A percentile compares a stretch with the other conserved stretches of the same genome.
Evolutionary conservation across 352 stramenopile genomes (phyloP).

Genomic region (Bremia lactucae): DNA sequence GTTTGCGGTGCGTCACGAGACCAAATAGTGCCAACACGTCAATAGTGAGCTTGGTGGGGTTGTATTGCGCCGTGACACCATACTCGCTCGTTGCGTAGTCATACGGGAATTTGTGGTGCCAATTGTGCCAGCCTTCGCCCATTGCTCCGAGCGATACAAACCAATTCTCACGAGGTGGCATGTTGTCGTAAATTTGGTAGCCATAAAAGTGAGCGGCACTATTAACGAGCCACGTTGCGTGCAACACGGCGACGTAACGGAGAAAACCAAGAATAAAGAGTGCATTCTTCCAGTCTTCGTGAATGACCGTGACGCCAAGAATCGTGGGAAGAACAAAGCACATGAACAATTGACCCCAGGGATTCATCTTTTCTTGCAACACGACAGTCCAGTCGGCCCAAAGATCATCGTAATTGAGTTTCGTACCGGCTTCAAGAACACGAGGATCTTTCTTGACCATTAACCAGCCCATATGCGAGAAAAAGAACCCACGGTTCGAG

Average conservation of each 20-base stretch:
- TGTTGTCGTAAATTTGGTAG: conserved; percentile 95
- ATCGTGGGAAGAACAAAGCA: conserved; percentile 94
- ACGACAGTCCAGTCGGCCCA: conserved; percentile 91
- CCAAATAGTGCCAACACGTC: conserved; percentile 87
- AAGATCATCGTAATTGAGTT: conserved; percentile 97
- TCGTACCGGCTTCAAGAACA: conserved; percentile 82
- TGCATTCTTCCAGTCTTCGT: conserved; percentile 91
- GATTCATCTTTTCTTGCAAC: conserved; percentile 95
- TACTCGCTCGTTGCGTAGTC: conserved; percentile 98
- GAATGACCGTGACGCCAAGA: conserved; percentile 74
- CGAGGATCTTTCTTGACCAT: conserved; percentile 95
- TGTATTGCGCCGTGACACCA: conserved; percentile 92
- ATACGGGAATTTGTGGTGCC: conserved; percentile 99
- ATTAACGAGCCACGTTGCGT: conserved; percentile 98
- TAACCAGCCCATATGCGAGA: conserved; percentile 98
- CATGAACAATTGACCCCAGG: conserved; percentile 96
- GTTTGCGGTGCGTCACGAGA: conserved; percentile 91
- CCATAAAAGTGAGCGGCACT: conserved; percentile 96
- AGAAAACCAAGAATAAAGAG: conserved; percentile 94
- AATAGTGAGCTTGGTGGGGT: conserved; percentile 97
- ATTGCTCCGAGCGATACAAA: conserved; percentile 92
- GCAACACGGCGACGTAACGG: conserved; percentile 90
- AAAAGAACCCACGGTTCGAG: conserved; percentile 97
- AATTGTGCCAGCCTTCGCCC: conserved; percentile 98
- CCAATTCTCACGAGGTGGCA: conserved; percentile 94